Evolutionary conservation across 192 early-diverging fungal species (phyloP), one percentile per base, ranked within the genome.

Genomic region (Allomyces macrogynus): DNA sequence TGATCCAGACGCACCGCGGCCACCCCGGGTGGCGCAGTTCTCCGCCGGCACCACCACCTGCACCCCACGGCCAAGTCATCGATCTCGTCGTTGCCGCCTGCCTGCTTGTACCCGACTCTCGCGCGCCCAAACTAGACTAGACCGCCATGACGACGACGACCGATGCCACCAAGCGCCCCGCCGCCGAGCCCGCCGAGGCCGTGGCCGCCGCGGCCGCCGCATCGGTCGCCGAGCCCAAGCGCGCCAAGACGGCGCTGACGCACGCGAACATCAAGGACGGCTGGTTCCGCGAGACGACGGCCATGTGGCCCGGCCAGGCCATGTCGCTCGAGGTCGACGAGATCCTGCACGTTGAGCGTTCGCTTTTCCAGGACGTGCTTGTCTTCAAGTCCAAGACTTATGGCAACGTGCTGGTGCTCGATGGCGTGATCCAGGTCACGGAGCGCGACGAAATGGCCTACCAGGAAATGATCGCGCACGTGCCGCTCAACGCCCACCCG

Each of bases 381-480:
- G 88, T 97, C n/a, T 99, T 99, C 78, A 77, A 92, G 75, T 94
- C 91, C 61, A 81, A 83, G 71, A 87, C 86, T 76, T 89, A 97
- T 73, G 96, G 96, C 69, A 96, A 90, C 73, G 94, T 97, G 32
- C 81, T 99, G 22, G 91, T 95, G 22, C 86, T 99, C 60, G 96
- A 99, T 74, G 94, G 94, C 66, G 94, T 94, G 60, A 93, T 99
- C 77, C 96, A 99, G 74, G 82, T 84, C 62, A 97, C 94, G 69
- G 96, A 99, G 80, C 86, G 91, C 73, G 96, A 99, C 77, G 96
- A 99, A 77, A 96, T 95, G 74, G 83, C 92, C 77, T 97, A 97
- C 81, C 96, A 99, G 78, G 96, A 99, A 79, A 99, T 97, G 94
- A 99, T 99, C 78, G 89, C 94, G 62, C 94, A 99, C 69, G 76